A percentile compares a stretch with the other conserved stretches of the same genome.
These are phyloP conservation scores for Myxozyma melibiosi DNA, from an alignment of 805 yeast species.

Conservation along the genomic window DNA sequence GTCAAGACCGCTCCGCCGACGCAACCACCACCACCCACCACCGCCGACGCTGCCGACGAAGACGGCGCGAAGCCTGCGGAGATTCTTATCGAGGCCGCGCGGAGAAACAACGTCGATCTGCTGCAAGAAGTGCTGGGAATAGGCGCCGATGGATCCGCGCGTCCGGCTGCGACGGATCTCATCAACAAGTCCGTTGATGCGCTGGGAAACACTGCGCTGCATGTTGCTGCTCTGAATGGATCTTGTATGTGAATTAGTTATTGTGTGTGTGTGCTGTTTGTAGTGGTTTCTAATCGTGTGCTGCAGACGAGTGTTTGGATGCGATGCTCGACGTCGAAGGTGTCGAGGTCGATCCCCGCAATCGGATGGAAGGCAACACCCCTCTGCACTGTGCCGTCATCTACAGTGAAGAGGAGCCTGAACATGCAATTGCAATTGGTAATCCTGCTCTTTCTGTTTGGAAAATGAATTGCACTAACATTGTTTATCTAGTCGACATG, in stretches of 20 bases:
- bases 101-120: constrained; percentile 84
- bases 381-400: constrained; percentile 86
- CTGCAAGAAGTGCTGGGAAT: constrained; percentile 57
- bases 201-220: constrained; percentile 78
- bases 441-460: neutral
- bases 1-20: neutral
- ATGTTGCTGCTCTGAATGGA: constrained; percentile 79
- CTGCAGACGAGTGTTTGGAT: constrained; percentile 76
- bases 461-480: neutral
- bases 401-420: constrained; percentile 78
- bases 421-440: constrained; percentile 72
- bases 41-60: neutral
- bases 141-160: constrained; percentile 39
- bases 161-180: constrained; percentile 47
- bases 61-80: constrained; percentile 79
- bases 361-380: constrained; percentile 74
- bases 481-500: constrained; percentile 59
- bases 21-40: neutral
- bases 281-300: neutral
- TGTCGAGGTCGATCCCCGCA: constrained; percentile 82
- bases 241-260: constrained; percentile 46
- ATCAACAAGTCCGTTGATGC: constrained; percentile 75
- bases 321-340: constrained; percentile 81
- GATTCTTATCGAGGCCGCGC: constrained; percentile 81
- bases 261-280: neutral